These are phyloP conservation scores for Linnemannia zychae DNA, from an alignment of 192 early-diverging fungal genomes.

Conservation along the genomic window DNA sequence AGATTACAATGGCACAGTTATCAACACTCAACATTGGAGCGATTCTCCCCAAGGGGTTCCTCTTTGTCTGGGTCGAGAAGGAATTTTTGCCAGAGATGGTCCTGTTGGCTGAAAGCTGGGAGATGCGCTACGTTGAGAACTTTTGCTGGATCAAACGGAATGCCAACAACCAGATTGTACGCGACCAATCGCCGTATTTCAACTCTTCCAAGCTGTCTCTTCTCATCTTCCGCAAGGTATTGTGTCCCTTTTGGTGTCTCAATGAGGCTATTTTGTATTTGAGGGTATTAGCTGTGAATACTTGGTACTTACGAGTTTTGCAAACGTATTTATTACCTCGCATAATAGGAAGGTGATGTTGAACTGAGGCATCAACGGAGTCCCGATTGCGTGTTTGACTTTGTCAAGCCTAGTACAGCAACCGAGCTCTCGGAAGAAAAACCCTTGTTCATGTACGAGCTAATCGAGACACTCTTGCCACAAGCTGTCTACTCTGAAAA, in stretches of 20 bases:
- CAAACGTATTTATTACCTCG: too few relatives aligned
- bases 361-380: constrained; percentile 94
- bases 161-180: constrained; percentile 85
- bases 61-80: constrained; percentile 97
- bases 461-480: constrained; percentile 93
- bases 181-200: constrained; percentile 80
- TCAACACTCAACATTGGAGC: constrained; percentile 65
- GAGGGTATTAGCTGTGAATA: not conserved
- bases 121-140: constrained; percentile 96
- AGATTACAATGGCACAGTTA: constrained; percentile 76
- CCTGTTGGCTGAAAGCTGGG: constrained; percentile 79
- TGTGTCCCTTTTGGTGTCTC: not conserved
- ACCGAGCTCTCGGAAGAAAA: constrained; percentile 77
- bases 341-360: constrained; percentile 80
- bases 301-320: not conserved
- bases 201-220: constrained; percentile 89
- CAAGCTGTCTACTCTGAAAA: constrained; percentile 74
- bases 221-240: constrained; percentile 88
- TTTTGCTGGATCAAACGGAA: constrained; percentile 95
- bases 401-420: constrained; percentile 78
- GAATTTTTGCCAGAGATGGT: constrained; percentile 89
- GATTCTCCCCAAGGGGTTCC: constrained; percentile 84
- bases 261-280: not conserved
- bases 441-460: constrained; percentile 85
- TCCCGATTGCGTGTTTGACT: constrained; percentile 96